Base-by-base conservation (phyloP, 2,329 filamentous ascomycete species). In the Penicillium sp. region DNA sequence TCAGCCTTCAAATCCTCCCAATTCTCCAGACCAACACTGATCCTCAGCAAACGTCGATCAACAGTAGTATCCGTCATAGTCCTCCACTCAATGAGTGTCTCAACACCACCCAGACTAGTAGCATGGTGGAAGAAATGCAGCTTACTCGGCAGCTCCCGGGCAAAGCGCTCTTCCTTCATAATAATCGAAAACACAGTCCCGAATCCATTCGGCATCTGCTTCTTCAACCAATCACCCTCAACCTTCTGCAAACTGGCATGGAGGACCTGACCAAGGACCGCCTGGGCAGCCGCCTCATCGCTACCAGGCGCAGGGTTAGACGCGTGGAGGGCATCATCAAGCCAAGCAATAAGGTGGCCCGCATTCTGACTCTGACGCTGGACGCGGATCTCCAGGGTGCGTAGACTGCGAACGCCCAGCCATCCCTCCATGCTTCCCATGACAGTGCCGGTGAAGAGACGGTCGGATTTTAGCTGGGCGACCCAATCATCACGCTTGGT, bases 11-110 rank as follows among this genome's bases (percentile, higher is more conserved):
- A 70, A 75, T 97, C 94, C 72, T 94, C 88, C 79, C 89, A 88
- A 43, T 82, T 84, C 78, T 99, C 94, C 30, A 97, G 82, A 0
- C 94, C 94, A 32, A 97, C 76, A 71, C 92, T 97, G 29, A 99
- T 76, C 47, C 94, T 78, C 72, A 97, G 67, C 70, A 97, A 72
- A 54, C 83, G 79, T 67, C 79, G 82, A 68, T 95, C 90, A 36
- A 95, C 86, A 1, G 71, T 79, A 3, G 74, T 66, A 78, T 99
- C 94, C 55, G 86, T 87, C 90, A 99, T 94, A 44, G 88, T 84
- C 55, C 94, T 81, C 94, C 94, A 99, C 81, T 99, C 94, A 64
- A 99, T 92, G 77, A 97, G 75, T 67, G 90, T 94, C 81, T 97
- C 94, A 9, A 97, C 91, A 4, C 94, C 93, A 2, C 94, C 94